A percentile compares a stretch with the other conserved stretches of the same genome.
phyloP scores from a whole-genome alignment of 805 yeast genomes.

The Torulaspora maleeae region DNA sequence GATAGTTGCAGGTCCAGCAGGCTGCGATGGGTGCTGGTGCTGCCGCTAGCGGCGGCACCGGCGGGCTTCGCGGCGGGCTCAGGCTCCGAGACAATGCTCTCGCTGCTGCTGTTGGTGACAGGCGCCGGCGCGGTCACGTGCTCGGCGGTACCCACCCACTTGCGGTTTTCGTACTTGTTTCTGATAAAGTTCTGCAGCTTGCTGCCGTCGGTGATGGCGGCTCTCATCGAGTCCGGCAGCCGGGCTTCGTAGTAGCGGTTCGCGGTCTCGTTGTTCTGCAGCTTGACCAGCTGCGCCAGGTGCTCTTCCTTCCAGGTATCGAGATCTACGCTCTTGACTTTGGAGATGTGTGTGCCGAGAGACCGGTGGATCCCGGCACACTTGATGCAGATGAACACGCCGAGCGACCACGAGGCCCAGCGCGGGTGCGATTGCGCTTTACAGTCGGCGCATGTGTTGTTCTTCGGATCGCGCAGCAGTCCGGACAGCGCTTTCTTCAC shows the following conservation, averaged over 20 bases:
- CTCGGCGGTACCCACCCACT: constrained; percentile 56
- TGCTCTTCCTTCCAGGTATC: constrained; percentile 97
- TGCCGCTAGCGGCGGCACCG: not conserved
- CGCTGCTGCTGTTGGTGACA: constrained; percentile 10
- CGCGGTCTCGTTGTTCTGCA: constrained; percentile 75
- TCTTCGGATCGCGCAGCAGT: constrained; percentile 69
- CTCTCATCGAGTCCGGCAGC: constrained; percentile 33
- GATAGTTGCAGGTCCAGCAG: constrained; percentile 13
- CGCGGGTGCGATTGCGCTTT: constrained; percentile 86
- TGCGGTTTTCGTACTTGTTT: constrained; percentile 85
- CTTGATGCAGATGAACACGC: constrained; percentile 86
- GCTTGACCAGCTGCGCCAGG: constrained; percentile 67
- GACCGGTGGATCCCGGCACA: constrained; percentile 95
- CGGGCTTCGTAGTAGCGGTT: constrained; percentile 81
- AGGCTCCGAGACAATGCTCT: constrained; percentile 3
- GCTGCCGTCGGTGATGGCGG: constrained; percentile 72
- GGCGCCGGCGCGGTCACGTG: constrained; percentile 9
- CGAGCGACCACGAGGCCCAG: constrained; percentile 97
- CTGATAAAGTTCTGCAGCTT: constrained; percentile 86
- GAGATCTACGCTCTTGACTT: constrained; percentile 89
- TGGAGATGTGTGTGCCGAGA: constrained; percentile 91
- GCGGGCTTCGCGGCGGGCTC: not conserved
- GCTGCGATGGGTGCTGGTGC: constrained; percentile 13
- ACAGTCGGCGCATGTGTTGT: constrained; percentile 86
- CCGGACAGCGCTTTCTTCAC: constrained; percentile 56